Evolutionary conservation across 805 yeast species (phyloP).

Genomic region (Yamadazyma endophytica): DNA sequence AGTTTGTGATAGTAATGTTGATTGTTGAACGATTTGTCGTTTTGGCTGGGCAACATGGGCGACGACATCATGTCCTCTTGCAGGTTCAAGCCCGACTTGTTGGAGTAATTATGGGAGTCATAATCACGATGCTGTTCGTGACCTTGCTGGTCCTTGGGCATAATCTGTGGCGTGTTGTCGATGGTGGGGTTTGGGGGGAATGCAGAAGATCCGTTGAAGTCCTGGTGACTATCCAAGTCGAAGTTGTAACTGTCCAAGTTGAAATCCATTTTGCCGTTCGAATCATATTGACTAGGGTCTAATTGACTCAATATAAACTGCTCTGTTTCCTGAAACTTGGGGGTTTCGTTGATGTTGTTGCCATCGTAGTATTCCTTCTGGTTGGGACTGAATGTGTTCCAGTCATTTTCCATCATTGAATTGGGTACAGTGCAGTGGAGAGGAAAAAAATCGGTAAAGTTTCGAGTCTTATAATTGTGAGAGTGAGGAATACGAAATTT

Average conservation of each 20-base stretch:
- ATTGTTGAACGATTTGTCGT: constrained; percentile 36
- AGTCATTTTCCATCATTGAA: constrained; percentile 15
- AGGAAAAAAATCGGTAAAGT: too few species aligned
- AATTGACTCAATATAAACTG: constrained; percentile 25
- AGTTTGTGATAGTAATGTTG: constrained; percentile 36
- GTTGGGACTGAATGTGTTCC: constrained; percentile 13
- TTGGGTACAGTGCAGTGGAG: too few species aligned
- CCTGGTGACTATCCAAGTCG: too few species aligned
- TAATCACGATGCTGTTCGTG: too few species aligned
- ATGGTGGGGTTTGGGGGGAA: constrained; percentile 10
- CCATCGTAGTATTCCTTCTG: constrained; percentile 14
- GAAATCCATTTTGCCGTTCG: constrained; percentile 6
- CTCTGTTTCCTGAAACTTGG: too few species aligned
- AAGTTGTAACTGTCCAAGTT: constrained; percentile 8
- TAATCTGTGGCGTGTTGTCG: constrained; percentile 9
- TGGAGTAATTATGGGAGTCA: too few species aligned
- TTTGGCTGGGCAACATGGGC: constrained; percentile 40
- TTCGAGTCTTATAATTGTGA: too few species aligned
- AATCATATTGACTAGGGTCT: constrained; percentile 25
- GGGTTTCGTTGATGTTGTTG: too few species aligned
- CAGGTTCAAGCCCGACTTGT: too few species aligned
- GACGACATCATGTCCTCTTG: constrained; percentile 16
- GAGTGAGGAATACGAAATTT: too few species aligned
- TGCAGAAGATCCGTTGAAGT: constrained; percentile 6
- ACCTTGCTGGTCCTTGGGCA: constrained; percentile 8